These are phyloP conservation scores for Phytopythium litorale DNA, from an alignment of 352 stramenopile genomes.

Conservation along the genomic window DNA sequence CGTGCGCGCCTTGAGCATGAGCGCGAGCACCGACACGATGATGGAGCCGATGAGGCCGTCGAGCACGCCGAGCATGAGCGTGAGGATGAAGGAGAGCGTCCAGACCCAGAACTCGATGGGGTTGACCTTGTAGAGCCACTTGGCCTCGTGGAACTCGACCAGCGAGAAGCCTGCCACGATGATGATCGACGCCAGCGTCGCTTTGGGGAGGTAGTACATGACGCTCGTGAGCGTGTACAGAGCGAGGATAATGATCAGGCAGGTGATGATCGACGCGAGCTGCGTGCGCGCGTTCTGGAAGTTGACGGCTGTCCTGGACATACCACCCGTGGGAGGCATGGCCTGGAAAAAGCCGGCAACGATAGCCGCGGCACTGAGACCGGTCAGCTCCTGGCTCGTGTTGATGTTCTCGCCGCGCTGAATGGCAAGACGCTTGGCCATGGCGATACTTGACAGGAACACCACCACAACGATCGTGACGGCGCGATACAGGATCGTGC, in stretches of 20 bases:
- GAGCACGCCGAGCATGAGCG: conserved; percentile 42
- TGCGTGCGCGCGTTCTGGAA: conserved; percentile 80
- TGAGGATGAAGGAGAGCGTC: conserved; percentile 44
- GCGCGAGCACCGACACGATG: conserved; percentile 43
- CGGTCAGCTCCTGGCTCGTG: conserved; percentile 83
- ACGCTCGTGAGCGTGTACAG: conserved; percentile 81
- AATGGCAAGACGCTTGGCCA: conserved; percentile 79
- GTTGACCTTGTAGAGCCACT: conserved; percentile 69
- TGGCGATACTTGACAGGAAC: conserved; percentile 87
- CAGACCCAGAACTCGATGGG: conserved; percentile 58
- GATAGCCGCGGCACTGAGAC: conserved; percentile 80
- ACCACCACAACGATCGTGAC: conserved; percentile 75
- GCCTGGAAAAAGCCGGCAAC: conserved; percentile 76
- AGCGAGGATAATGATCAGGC: conserved; percentile 73
- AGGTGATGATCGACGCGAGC: conserved; percentile 80
- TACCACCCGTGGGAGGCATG: conserved; percentile 84
- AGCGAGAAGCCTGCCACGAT: conserved; percentile 87
- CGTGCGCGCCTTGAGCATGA: conserved; percentile 55
- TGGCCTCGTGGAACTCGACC: conserved; percentile 84
- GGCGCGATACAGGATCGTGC: conserved; percentile 47
- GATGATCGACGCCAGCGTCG: conserved; percentile 81
- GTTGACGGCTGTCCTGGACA: conserved; percentile 89
- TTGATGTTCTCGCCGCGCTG: conserved; percentile 64
- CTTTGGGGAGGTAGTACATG: conserved; percentile 82
- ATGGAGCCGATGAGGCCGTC: conserved; percentile 47